Conservation (phyloP, 306 rosid genomes). For the Lathyrus tuberosus region DNA sequence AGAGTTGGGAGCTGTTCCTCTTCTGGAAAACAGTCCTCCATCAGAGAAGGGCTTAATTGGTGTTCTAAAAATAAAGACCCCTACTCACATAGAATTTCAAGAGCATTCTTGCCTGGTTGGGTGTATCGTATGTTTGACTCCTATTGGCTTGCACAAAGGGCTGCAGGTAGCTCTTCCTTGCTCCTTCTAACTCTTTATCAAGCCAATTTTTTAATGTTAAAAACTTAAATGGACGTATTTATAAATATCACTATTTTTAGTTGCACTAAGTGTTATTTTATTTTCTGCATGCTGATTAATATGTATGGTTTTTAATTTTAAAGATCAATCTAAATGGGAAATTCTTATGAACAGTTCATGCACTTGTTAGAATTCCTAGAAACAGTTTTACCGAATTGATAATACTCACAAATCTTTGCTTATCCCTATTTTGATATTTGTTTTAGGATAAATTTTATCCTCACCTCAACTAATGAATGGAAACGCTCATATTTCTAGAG, state of each 20-base stretch:
- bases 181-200: slow-evolving; percentile 22
- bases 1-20: slow-evolving; percentile 56
- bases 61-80: slow-evolving; percentile 38
- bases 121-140: slow-evolving; percentile 90
- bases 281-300: slow-evolving; percentile 21
- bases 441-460: background rate
- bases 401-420: background rate
- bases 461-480: background rate
- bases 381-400: background rate
- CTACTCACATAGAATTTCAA: slow-evolving; percentile 58
- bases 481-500: slow-evolving; percentile 5
- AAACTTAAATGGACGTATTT: background rate
- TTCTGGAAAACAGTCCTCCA: slow-evolving; percentile 47
- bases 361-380: background rate
- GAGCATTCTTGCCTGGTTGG: slow-evolving; percentile 85
- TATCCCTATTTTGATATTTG: slow-evolving; percentile 1
- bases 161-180: slow-evolving; percentile 66
- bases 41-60: slow-evolving; percentile 40
- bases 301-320: slow-evolving; percentile 27
- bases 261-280: slow-evolving; percentile 19
- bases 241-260: slow-evolving; percentile 16
- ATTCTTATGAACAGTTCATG: slow-evolving; percentile 3
- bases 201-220: background rate
- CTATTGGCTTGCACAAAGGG: slow-evolving; percentile 82
- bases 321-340: slow-evolving; percentile 4